Conservation (phyloP, 176 grass and related monocot species). For the Typha latifolia region DNA sequence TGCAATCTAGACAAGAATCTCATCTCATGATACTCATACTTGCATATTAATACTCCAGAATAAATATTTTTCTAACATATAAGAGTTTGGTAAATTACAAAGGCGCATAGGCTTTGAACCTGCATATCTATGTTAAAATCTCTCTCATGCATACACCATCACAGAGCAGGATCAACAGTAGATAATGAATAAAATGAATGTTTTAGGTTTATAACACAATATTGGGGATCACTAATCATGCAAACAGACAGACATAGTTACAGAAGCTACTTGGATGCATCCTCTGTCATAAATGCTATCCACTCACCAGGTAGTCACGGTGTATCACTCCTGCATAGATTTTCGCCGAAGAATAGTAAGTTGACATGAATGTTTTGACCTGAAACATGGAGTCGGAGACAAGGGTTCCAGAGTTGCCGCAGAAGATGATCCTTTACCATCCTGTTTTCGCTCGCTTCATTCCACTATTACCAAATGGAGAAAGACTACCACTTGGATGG, state of each 20-base stretch:
- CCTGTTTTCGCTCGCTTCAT: slow-evolving; percentile 84
- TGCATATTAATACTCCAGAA: too few species aligned
- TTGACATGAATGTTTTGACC: not conserved
- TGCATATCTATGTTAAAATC: not conserved
- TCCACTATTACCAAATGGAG: slow-evolving; percentile 66
- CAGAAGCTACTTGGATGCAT: not conserved
- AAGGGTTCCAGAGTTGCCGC: not conserved
- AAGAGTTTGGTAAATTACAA: too few species aligned
- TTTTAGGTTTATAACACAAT: not conserved
- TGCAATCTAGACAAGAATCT: too few species aligned
- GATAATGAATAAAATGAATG: slow-evolving; percentile 4
- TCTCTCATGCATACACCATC: not conserved
- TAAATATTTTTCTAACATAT: too few species aligned
- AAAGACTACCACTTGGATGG: slow-evolving; percentile 57
- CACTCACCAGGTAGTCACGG: not conserved
- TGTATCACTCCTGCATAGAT: not conserved
- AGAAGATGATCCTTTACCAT: slow-evolving; percentile 21
- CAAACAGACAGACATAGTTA: too few species aligned
- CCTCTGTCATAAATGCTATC: too few species aligned
- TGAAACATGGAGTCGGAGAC: not conserved
- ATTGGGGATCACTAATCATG: not conserved
- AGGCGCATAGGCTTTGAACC: too few species aligned
- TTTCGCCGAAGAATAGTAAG: not conserved
- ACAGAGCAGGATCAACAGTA: not conserved
- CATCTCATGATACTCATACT: too few species aligned